Evolutionary conservation across 2,329 filamentous ascomycete species (phyloP).

Genomic region (Lecanicillium sp.): DNA sequence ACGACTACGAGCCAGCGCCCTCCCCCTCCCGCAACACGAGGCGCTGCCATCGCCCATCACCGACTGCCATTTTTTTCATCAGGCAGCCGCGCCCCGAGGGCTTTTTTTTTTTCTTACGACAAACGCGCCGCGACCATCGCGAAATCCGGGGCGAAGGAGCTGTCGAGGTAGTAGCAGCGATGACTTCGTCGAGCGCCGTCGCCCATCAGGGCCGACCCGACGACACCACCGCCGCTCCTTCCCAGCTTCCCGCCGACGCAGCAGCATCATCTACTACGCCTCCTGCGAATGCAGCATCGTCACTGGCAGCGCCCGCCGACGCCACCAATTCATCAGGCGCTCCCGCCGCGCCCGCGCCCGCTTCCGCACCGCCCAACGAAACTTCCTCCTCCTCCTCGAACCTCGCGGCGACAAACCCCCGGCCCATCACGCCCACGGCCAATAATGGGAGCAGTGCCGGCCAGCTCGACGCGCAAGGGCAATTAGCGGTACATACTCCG

Average conservation of each 20-base stretch:
- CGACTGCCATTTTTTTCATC: neutral
- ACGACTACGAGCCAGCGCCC: conserved; percentile 2
- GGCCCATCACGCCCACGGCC: too few species aligned
- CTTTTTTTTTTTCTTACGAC: neutral
- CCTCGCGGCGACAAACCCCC: neutral
- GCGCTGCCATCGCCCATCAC: conserved; percentile 6
- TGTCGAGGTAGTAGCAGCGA: conserved; percentile 48
- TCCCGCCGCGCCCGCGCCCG: neutral
- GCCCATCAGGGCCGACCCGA: conserved; percentile 13
- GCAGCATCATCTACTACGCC: conserved; percentile 18
- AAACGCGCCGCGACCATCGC: neutral
- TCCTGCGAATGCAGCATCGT: conserved; percentile 14
- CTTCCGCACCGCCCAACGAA: neutral
- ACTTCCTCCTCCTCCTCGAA: neutral
- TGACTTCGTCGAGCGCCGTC: conserved; percentile 52
- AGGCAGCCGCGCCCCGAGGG: neutral
- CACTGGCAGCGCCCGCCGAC: conserved; percentile 9
- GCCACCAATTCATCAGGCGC: conserved; percentile 12
- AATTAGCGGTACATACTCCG: too few species aligned
- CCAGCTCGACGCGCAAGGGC: too few species aligned
- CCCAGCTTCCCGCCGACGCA: conserved; percentile 15
- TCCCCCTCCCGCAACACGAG: neutral
- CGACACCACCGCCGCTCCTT: conserved; percentile 7
- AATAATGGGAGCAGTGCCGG: too few species aligned
- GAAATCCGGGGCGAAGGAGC: conserved; percentile 45